A percentile compares a stretch with the other conserved stretches of the same genome.
phyloP scores from a whole-genome alignment of 768 basidiomycete species.

The Mycena metata region DNA sequence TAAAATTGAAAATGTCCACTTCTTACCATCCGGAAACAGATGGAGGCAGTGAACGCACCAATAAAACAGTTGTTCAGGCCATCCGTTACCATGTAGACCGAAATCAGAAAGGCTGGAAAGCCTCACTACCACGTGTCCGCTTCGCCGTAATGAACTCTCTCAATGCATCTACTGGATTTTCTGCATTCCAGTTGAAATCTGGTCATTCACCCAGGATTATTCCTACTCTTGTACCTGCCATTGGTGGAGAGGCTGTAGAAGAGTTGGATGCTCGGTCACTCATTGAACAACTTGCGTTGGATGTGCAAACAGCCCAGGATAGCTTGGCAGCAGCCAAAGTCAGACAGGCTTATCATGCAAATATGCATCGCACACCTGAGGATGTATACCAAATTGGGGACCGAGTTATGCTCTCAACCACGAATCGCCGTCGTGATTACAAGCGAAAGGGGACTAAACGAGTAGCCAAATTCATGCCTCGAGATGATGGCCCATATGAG shows the following conservation, averaged over 20 bases:
- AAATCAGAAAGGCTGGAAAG: conserved; percentile 42
- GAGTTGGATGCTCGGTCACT: conserved; percentile 12
- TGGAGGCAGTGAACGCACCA: conserved; percentile 23
- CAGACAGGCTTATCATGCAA: conserved; percentile 22
- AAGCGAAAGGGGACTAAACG: too few species aligned
- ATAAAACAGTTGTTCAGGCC: conserved; percentile 22
- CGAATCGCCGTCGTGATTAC: conserved; percentile 14
- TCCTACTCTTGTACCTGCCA: conserved; percentile 11
- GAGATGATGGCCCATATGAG: conserved; percentile 25
- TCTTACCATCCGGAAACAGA: conserved; percentile 3
- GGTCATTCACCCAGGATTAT: conserved; percentile 18
- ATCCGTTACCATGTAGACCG: conserved; percentile 31
- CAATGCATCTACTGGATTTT: conserved; percentile 39
- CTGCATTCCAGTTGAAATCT: conserved; percentile 23
- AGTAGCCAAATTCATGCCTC: neutral
- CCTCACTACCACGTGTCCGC: conserved; percentile 33
- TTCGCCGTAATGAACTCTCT: conserved; percentile 42
- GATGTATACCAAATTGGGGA: conserved; percentile 16
- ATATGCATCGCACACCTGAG: conserved; percentile 5
- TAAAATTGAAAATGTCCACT: too few species aligned
- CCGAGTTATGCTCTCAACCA: conserved; percentile 20
- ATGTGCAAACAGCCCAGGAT: conserved; percentile 24
- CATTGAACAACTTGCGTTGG: conserved; percentile 18
- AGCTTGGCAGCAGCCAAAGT: conserved; percentile 20
- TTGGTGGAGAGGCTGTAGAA: conserved; percentile 10